Evolutionary conservation across 768 basidiomycete species (phyloP).

Genomic region (Collybia sordida): DNA sequence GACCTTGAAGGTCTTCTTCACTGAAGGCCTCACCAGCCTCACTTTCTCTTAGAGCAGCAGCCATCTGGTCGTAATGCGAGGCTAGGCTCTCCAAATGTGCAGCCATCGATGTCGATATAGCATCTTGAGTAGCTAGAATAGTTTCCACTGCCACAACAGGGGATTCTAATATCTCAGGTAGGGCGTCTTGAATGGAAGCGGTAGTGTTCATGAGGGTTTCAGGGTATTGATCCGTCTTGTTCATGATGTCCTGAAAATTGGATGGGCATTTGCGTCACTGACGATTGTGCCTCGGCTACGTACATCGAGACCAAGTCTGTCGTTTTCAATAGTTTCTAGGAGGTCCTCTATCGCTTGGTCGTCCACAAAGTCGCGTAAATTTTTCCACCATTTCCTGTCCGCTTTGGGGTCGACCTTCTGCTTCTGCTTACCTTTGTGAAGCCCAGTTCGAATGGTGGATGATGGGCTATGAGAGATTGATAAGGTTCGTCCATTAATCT

Average conservation of each 20-base stretch:
- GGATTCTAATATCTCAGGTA: conserved; percentile 35
- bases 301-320: conserved; percentile 68
- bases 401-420: conserved; percentile 23
- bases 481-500: neutral
- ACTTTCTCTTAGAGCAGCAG: conserved; percentile 58
- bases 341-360: conserved; percentile 79
- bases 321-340: conserved; percentile 70
- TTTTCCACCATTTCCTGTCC: conserved; percentile 73
- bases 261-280: too few species aligned
- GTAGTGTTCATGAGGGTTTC: conserved; percentile 60
- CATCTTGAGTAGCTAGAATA: conserved; percentile 56
- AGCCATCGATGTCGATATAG: conserved; percentile 66
- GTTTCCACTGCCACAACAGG: conserved; percentile 37
- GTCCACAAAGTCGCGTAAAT: conserved; percentile 82
- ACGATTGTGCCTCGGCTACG: conserved; percentile 18
- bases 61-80: conserved; percentile 79
- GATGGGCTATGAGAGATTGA: conserved; percentile 37
- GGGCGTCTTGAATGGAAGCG: conserved; percentile 48
- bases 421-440: conserved; percentile 14
- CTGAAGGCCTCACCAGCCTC: conserved; percentile 68
- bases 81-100: conserved; percentile 67
- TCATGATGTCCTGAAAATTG: conserved; percentile 54
- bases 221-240: conserved; percentile 65
- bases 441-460: conserved; percentile 33
- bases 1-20: conserved; percentile 72